Base-by-base conservation (phyloP, 2,329 filamentous ascomycete species). In the Talaromyces verruculosus region DNA sequence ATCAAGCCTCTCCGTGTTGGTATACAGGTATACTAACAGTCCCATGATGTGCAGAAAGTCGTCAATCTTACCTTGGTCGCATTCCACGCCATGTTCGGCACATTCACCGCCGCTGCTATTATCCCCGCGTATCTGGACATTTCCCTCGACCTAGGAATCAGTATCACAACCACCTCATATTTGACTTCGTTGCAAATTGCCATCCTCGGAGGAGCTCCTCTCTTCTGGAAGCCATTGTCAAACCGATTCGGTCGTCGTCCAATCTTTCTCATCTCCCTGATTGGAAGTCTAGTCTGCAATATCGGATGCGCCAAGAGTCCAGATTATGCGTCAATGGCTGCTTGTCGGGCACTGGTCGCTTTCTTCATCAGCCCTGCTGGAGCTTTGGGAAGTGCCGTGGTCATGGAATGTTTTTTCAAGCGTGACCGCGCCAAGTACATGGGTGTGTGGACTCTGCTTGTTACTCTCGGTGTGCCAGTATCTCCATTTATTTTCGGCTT, bases 361-460 rank as follows among this genome's bases (percentile, higher is more conserved):
- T 86, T 87, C 70, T 87, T 86, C 72, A 86, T 87, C 68, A 81
- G 79, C 17, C 85, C 85, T 5, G 82, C 85, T 0, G 79, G 77
- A 15, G 81, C 83, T 0, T 84, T 87, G 60, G 85, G 85, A 28
- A 86, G 83, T 71, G 85, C 80, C 0, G 84, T 87, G 8, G 85
- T 87, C 2, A 81, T 83, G 17, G 85, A 87, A 70, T 85, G 82
- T 0, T 87, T 85, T 67, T 87, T 87, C 74, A 84, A 83, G 70
- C 81, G 81, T 35, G 82, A 87, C 57, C 76, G 85, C 25, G 85
- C 79, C 5, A 79, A 78, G 59, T 85, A 83, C 60, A 86, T 87
- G 81, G 85, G 85, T 33, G 76, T 86, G n/a, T 86, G 85, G 85
- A 86, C 84, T 60, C 74, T 78, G 64, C 77, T 85, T 72, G 73